Base-by-base conservation (phyloP, 2,329 filamentous ascomycete species). In the Metarhizium album region DNA sequence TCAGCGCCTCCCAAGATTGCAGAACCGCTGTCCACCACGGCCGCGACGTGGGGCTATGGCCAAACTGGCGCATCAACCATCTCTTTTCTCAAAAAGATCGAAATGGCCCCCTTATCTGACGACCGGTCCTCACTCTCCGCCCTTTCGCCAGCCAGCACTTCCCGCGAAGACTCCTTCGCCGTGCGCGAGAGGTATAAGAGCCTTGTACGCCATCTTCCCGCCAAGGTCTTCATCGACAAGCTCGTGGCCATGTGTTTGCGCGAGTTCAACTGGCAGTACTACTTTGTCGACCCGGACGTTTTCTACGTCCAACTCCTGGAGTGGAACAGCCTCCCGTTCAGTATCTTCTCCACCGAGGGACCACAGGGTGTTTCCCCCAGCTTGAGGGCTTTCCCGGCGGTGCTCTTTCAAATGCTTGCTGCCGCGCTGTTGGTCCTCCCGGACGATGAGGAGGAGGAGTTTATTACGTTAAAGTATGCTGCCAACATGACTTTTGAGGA, bases 201-300 rank as follows among this genome's bases (percentile, higher is more conserved):
- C 23, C 64, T 82, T 18, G 73, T 82, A 47, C 72, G 79, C 22
- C 77, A 80, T 57, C 64, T 83, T 3, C 80, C 80, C 0, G 70
- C 78, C 5, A 71, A 73, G 52, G 65, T 66, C 23, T 76, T 76
- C 58, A 72, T 81, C 46, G 76, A 80, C 55, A 71, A 72, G 54
- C 73, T 83, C 8, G 65, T 78, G 14, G 67, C 67, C 14, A 68
- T 78, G 8, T 84, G 76, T 60, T 76, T 83, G 53, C 60, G 61
- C n/a, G 71, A 80, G 49, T 73, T 80, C 59, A 82, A 83, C 61
- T 78, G 74, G 70, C 74, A 78, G 51, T 83, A 83, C 62, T 75
- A 71, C 55, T 65, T 70, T 27, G 62, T 84, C 8, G 79, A 84
- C 55, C 68, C 74, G 47, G 71, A 72, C 22, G 62, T 75, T 6